Conservation (phyloP, 768 basidiomycete genomes). For the Gloeostereum incarnatum region DNA sequence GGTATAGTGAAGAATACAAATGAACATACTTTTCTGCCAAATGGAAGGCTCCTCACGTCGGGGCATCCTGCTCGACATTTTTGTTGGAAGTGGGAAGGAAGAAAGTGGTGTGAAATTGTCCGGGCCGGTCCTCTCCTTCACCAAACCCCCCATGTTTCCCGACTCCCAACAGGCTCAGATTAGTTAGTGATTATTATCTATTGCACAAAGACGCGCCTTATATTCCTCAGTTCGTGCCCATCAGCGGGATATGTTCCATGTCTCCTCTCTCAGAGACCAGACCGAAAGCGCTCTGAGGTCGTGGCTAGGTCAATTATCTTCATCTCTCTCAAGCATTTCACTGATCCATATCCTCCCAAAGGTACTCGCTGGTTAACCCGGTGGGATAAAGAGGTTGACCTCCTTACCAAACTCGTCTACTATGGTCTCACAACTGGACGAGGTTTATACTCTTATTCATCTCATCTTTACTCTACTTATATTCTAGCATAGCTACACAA, state of each 20-base stretch:
- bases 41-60: conserved; percentile 47
- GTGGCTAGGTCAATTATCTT: conserved; percentile 53
- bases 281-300: conserved; percentile 64
- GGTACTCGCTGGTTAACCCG: conserved; percentile 73
- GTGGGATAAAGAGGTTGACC: conserved; percentile 77
- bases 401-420: conserved; percentile 59
- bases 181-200: conserved; percentile 38
- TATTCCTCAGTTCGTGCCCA: conserved; percentile 62
- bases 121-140: conserved; percentile 14
- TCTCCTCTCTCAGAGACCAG: conserved; percentile 67
- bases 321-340: conserved; percentile 1
- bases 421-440: conserved; percentile 67
- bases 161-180: conserved; percentile 80
- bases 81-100: conserved; percentile 7
- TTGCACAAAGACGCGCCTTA: conserved; percentile 5
- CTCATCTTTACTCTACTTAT: conserved; percentile 3
- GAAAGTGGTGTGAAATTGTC: conserved; percentile 2
- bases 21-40: conserved; percentile 64
- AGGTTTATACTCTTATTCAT: conserved; percentile 49
- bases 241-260: conserved; percentile 75
- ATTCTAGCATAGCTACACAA: conserved; percentile 52
- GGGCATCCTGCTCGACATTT: conserved; percentile 15
- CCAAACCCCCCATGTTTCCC: conserved; percentile 45
- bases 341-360: conserved; percentile 22
- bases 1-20: conserved; percentile 5